A percentile compares a stretch with the other conserved stretches of the same genome.
phyloP scores from a whole-genome alignment of 2,329 filamentous ascomycete genomes.

The Aureobasidium sp. region DNA sequence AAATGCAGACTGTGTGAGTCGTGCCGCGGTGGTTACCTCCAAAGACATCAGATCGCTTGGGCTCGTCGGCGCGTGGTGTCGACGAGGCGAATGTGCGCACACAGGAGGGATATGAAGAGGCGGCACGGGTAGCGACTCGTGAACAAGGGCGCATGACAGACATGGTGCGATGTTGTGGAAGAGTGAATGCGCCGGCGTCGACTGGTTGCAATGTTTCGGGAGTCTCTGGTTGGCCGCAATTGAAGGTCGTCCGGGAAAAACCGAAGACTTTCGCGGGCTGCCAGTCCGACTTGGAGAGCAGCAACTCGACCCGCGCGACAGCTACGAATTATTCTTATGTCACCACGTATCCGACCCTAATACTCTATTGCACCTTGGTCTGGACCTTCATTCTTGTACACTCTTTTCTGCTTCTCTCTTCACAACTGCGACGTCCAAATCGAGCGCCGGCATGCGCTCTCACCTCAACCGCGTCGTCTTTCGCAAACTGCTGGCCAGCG shows the following conservation, averaged over 20 bases:
- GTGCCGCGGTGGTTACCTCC: not conserved
- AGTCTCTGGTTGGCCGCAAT: constrained; percentile 5
- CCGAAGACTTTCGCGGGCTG: constrained; percentile 1
- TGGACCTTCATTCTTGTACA: not conserved
- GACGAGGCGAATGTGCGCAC: constrained; percentile 9
- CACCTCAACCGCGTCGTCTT: constrained; percentile 54
- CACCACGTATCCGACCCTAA: not conserved
- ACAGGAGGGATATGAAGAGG: not conserved
- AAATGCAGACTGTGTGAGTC: not conserved
- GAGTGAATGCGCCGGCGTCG: not conserved
- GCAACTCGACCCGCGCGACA: not conserved
- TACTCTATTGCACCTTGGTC: not conserved
- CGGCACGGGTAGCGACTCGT: not conserved
- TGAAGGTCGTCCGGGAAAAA: not conserved
- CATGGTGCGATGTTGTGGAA: constrained; percentile 1
- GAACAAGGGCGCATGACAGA: constrained; percentile 1
- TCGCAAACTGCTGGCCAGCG: constrained; percentile 47
- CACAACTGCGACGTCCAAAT: not conserved
- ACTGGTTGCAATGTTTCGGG: not conserved
- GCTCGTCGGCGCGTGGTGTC: not conserved
- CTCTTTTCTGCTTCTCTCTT: not conserved
- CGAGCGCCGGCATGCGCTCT: constrained; percentile 43
- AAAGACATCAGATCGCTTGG: not conserved
- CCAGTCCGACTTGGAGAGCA: not conserved
- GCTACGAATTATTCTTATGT: not conserved